Conservation (phyloP, 2,329 filamentous ascomycete species). For the Fusarium cicatricum region DNA sequence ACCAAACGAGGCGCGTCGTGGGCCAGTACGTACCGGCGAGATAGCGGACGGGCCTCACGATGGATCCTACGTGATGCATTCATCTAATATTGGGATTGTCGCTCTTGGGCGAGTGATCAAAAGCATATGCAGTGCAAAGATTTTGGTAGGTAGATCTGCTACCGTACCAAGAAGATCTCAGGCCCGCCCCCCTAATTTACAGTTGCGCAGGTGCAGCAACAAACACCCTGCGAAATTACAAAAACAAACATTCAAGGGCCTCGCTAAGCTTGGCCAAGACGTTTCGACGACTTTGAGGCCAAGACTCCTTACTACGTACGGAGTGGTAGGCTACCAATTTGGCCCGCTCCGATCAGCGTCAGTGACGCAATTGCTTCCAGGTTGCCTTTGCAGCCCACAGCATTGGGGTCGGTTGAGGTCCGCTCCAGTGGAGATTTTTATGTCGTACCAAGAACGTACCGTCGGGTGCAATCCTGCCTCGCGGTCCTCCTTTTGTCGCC, state of each 20-base stretch:
- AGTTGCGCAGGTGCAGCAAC: too few relatives aligned
- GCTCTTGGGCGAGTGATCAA: neutral
- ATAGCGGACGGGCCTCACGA: constrained; percentile 14
- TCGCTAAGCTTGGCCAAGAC: constrained; percentile 28
- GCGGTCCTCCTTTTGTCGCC: neutral
- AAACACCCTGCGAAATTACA: neutral
- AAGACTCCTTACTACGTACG: constrained; percentile 31
- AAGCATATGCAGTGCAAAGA: neutral
- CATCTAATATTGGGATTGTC: constrained; percentile 25
- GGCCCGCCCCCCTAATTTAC: too few relatives aligned
- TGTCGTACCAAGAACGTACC: neutral
- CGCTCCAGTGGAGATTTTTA: constrained; percentile 13
- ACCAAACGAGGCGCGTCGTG: constrained; percentile 1
- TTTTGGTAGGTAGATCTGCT: too few relatives aligned
- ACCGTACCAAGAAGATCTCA: too few relatives aligned
- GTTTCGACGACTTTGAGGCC: constrained; percentile 22
- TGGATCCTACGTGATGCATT: too few relatives aligned
- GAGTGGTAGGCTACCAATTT: constrained; percentile 35
- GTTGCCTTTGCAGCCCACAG: constrained; percentile 37
- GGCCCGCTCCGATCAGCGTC: constrained; percentile 38
- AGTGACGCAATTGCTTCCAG: constrained; percentile 47
- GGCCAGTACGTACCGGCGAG: constrained; percentile 4
- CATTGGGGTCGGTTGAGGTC: constrained; percentile 29
- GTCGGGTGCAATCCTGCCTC: neutral
- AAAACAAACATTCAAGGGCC: constrained; percentile 17